Base-by-base conservation (phyloP, 805 yeast species). In the Candida hispaniensis region DNA sequence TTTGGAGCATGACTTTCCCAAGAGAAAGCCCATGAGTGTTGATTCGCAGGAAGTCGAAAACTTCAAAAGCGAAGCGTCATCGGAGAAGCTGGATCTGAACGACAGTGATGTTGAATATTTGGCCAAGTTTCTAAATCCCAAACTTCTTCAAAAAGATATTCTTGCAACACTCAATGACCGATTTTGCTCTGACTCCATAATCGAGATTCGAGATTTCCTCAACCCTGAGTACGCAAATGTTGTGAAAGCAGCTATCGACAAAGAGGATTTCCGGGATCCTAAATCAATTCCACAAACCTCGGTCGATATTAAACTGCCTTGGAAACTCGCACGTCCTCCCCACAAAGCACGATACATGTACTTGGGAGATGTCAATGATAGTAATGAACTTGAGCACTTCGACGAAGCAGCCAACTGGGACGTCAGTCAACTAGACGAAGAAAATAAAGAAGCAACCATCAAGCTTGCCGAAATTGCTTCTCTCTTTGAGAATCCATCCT, bases 261-360 rank as follows among this genome's bases (percentile, higher is more conserved):
- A 61, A 5, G 94, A 81, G 49, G 61, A 83, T 36, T 43, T 54
- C 12, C 44, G 30, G 8, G 41, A 43, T 3, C 30, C 34, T 11
- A 71, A 78, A 29, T 65, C 63, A 34, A 69, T 73, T 50, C 93
- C 94, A 4, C 58, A 58, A 20, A 55, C 49, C 1, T 65, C 76
- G 9, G 47, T 54, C 2, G 79, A 79, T 16, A 70, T 80, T 1
- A 35, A 51, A 7, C 61, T 55, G 30, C 94, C 94, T 6, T 91
- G 98, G 98, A 75, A 78, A 43, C 65, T 85, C 24, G 91, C 96
- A 1, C 70, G 79, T 30, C 97, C 98, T 6, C 91, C 96, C 6
- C 97, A 88, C 51, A 83, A 91, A 53, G 86, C 85, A 60, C 63
- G 95, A 43, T 91, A 67, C 51, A 55, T 83, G 63, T 88, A 83